Evolutionary conservation across 768 basidiomycete genomes (phyloP).

Genomic region (Mycena rebaudengoi): DNA sequence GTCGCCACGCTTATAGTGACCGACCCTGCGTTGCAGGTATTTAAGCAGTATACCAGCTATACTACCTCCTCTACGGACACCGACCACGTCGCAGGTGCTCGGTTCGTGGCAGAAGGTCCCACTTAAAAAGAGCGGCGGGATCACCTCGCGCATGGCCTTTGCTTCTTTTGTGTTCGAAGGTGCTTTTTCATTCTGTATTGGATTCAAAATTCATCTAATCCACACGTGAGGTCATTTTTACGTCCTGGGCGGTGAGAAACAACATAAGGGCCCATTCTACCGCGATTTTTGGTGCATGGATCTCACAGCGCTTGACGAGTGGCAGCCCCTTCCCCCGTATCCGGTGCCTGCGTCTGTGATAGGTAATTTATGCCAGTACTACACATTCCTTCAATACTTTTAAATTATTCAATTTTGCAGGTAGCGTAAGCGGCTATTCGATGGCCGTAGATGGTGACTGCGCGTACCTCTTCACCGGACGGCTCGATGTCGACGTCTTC

Average conservation of each 20-base stretch:
- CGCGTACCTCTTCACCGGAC: slow-evolving; percentile 48
- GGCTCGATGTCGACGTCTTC: slow-evolving; percentile 39
- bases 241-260: slow-evolving; percentile 38
- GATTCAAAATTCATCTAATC: neutral
- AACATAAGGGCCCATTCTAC: slow-evolving; percentile 35
- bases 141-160: slow-evolving; percentile 32
- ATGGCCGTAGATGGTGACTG: slow-evolving; percentile 35
- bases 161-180: slow-evolving; percentile 41
- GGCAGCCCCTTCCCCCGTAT: slow-evolving; percentile 35
- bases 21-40: slow-evolving; percentile 31
- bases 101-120: slow-evolving; percentile 48
- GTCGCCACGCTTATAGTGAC: slow-evolving; percentile 30
- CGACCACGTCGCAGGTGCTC: no score
- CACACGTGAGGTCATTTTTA: slow-evolving; percentile 34
- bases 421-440: slow-evolving; percentile 33
- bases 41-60: no score
- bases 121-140: slow-evolving; percentile 24
- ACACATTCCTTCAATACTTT: no score
- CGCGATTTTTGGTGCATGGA: slow-evolving; percentile 38
- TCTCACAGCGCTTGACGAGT: slow-evolving; percentile 35
- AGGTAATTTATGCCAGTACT: no score
- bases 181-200: neutral
- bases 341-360: slow-evolving; percentile 28
- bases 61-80: no score
- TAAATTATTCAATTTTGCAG: no score